Conservation (phyloP, 106 monocot species). For the Posidonia australis region DNA sequence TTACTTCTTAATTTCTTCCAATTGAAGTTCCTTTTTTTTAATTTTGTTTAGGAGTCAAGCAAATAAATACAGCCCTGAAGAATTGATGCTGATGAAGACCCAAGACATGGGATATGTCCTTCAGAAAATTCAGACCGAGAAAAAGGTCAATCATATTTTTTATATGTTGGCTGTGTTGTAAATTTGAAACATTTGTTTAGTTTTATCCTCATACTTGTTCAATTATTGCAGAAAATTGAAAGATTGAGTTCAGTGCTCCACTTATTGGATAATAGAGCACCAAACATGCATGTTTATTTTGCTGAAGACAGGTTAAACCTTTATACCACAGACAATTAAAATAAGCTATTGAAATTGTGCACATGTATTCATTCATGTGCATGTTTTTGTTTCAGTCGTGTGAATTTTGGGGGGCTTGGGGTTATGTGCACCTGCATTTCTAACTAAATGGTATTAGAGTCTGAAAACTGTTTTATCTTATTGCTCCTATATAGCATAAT, state of each 20-base stretch:
- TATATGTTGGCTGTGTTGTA: neutral
- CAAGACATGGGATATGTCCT: constrained; percentile 82
- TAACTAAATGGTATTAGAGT: too few relatives aligned
- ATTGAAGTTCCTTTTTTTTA: neutral
- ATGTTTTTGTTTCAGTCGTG: too few relatives aligned
- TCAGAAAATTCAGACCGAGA: constrained; percentile 83
- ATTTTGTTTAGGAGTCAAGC: constrained; percentile 49
- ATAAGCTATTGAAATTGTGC: too few relatives aligned
- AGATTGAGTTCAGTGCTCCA: constrained; percentile 62
- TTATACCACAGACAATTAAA: neutral
- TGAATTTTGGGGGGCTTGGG: too few relatives aligned
- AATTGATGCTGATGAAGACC: constrained; percentile 86
- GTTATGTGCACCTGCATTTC: too few relatives aligned
- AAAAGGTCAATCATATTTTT: constrained; percentile 40
- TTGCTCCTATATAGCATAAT: neutral
- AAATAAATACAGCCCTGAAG: constrained; percentile 66
- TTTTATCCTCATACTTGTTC: neutral
- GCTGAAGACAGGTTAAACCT: constrained; percentile 74
- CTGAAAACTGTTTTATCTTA: too few relatives aligned
- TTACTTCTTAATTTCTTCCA: neutral
- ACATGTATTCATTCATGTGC: too few relatives aligned
- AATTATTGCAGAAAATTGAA: constrained; percentile 66
- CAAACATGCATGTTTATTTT: constrained; percentile 76
- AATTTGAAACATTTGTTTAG: neutral
- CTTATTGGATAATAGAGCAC: constrained; percentile 38